A percentile compares a stretch with the other conserved stretches of the same genome.
Evolutionary conservation across 352 stramenopile genomes (phyloP).

Genomic region (Globisporangium iwayamae): DNA sequence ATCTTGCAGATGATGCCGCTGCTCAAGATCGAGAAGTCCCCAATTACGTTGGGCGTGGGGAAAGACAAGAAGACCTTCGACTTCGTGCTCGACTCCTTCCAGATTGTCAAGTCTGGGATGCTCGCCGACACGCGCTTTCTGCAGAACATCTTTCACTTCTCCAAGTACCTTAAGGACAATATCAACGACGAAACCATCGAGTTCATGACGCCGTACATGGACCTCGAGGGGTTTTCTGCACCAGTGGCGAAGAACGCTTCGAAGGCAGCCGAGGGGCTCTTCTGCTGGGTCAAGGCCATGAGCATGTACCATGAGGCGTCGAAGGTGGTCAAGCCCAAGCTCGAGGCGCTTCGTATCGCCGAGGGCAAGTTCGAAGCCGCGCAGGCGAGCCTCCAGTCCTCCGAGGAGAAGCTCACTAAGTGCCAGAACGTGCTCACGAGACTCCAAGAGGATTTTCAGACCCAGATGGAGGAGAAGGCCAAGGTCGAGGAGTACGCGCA

Average conservation of each 20-base stretch:
- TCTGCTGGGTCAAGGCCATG: slow-evolving; percentile 90
- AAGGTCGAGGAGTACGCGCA: slow-evolving; percentile 83
- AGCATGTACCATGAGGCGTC: slow-evolving; percentile 90
- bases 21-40: slow-evolving; percentile 57
- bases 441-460: slow-evolving; percentile 87
- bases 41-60: slow-evolving; percentile 64
- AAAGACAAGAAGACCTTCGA: slow-evolving; percentile 87
- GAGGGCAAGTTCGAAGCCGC: slow-evolving; percentile 86
- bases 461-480: slow-evolving; percentile 85
- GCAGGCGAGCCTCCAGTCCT: slow-evolving; percentile 63
- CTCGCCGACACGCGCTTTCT: slow-evolving; percentile 86
- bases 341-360: slow-evolving; percentile 87
- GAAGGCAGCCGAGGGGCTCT: slow-evolving; percentile 88
- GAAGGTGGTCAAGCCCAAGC: slow-evolving; percentile 93
- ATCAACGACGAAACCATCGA: slow-evolving; percentile 94
- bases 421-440: slow-evolving; percentile 60
- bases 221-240: slow-evolving; percentile 79
- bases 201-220: slow-evolving; percentile 89
- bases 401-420: slow-evolving; percentile 65
- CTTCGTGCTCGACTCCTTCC: slow-evolving; percentile 86
- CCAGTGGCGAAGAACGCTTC: slow-evolving; percentile 86
- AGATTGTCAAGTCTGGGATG: slow-evolving; percentile 82
- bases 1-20: slow-evolving; percentile 87
- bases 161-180: slow-evolving; percentile 87
- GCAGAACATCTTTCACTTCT: slow-evolving; percentile 90